phyloP scores from a whole-genome alignment of 768 basidiomycete genomes.

The Crucibulum laeve region DNA sequence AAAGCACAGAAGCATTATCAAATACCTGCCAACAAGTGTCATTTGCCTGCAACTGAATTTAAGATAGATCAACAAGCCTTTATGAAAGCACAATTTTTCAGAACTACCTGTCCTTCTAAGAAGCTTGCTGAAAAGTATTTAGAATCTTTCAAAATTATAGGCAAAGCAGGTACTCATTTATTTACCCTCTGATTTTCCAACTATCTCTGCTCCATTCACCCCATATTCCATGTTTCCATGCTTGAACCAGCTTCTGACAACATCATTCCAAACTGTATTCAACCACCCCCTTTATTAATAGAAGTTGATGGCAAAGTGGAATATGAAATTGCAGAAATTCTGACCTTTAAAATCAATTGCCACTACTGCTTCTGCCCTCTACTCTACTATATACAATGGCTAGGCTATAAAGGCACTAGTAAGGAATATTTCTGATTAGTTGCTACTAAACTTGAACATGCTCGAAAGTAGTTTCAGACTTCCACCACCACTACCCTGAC shows the following conservation, averaged over 20 bases:
- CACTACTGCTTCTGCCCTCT: background rate
- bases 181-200: constrained; percentile 15
- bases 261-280: background rate
- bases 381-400: no score
- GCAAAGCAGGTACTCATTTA: no score
- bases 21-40: no score
- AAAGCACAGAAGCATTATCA: background rate
- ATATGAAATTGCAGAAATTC: constrained; percentile 1
- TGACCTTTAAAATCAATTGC: background rate
- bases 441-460: background rate
- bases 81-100: no score
- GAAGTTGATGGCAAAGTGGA: background rate
- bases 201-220: constrained; percentile 12
- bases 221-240: constrained; percentile 15
- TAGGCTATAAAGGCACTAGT: no score
- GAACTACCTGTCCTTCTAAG: no score
- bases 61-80: no score
- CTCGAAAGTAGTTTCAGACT: background rate
- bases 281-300: background rate
- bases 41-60: no score
- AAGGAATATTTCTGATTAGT: background rate
- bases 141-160: no score
- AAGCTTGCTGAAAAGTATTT: no score
- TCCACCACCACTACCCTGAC: background rate
- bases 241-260: constrained; percentile 1